Evolutionary conservation across 495 filamentous ascomycete genomes (phyloP), one percentile per base, ranked within the genome.

Genomic region (Corynascus novoguineensis): DNA sequence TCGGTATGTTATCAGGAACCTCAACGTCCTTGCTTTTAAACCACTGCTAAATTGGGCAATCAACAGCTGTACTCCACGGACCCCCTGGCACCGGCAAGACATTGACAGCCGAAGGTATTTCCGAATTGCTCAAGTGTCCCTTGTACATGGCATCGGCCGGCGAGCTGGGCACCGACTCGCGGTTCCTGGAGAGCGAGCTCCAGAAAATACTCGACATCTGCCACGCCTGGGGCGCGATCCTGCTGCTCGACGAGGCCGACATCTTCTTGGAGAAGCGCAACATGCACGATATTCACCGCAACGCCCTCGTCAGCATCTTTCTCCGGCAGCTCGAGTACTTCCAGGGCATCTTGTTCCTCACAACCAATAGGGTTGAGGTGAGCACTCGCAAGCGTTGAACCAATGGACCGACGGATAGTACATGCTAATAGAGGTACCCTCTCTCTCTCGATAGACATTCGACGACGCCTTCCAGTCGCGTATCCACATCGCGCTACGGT

Each of bases 71-170:
- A 2, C 79, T 92, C 0, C 88, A 91, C 53, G 90, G 90, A 0
- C 89, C 90, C 14, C 88, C 89, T 0, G 89, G 90, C 24, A 91
- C 88, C 1, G 90, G 90, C 45, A 96, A 96, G 75, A 95, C 90
- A 0, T 77, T 96, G 4, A 95, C 90, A 0, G 91, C 89, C 4
- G 90, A 95, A 64, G 86, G 87, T 15, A 93, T 96, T 58, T 86
- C 86, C 4, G 90, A 93, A 66, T 79, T 90, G 4, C 81, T 95
- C 38, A 83, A 86, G 63, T 85, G 87, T 34, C 91, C 91, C 1
- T 73, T 96, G 11, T 95, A 95, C 66, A 89, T 86, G 82, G 88
- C 93, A 55, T 84, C 80, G 42, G 87, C 87, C 2, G 89, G 89
- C 31, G 89, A 93, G 62, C 72, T 95, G 1, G 90, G 90, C 40